Conservation (phyloP, 257 asterid genomes). For the Forsythia viridissima region DNA sequence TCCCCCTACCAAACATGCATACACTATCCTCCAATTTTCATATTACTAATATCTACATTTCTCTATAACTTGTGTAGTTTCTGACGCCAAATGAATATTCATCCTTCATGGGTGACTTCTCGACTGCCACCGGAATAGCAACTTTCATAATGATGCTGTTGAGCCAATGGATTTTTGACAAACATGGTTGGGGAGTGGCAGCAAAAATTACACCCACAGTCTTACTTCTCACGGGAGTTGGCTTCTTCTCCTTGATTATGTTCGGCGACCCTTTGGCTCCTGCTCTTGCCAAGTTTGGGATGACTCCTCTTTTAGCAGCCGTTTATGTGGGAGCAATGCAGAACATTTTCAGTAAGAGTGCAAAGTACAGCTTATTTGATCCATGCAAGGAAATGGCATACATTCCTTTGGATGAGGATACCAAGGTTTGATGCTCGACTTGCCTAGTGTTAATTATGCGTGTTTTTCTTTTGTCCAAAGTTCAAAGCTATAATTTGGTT, state of each 20-base stretch:
- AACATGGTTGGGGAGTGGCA: constrained; percentile 95
- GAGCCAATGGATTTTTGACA: constrained; percentile 93
- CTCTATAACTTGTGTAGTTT: constrained; percentile 47
- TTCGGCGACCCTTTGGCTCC: constrained; percentile 85
- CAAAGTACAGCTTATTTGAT: constrained; percentile 93
- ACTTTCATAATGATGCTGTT: constrained; percentile 94
- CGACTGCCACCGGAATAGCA: constrained; percentile 92
- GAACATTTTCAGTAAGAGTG: constrained; percentile 92
- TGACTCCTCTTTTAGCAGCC: constrained; percentile 97
- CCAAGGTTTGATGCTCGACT: constrained; percentile 58
- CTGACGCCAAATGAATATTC: constrained; percentile 96
- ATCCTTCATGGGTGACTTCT: constrained; percentile 96
- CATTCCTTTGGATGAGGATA: constrained; percentile 96
- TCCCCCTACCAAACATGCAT: neutral
- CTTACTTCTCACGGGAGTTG: constrained; percentile 85
- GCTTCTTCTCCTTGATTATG: constrained; percentile 84
- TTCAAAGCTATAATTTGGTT: no score
- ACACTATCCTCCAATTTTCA: neutral
- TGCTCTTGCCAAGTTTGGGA: constrained; percentile 69
- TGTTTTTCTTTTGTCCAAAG: no score
- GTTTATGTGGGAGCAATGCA: constrained; percentile 97
- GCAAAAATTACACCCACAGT: constrained; percentile 93
- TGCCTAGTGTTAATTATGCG: neutral
- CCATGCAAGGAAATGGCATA: constrained; percentile 99
- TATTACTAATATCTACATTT: neutral